A percentile compares a stretch with the other conserved stretches of the same genome.
Evolutionary conservation across 257 asterid genomes (phyloP).

Genomic region (Thymus quinquecostatus): DNA sequence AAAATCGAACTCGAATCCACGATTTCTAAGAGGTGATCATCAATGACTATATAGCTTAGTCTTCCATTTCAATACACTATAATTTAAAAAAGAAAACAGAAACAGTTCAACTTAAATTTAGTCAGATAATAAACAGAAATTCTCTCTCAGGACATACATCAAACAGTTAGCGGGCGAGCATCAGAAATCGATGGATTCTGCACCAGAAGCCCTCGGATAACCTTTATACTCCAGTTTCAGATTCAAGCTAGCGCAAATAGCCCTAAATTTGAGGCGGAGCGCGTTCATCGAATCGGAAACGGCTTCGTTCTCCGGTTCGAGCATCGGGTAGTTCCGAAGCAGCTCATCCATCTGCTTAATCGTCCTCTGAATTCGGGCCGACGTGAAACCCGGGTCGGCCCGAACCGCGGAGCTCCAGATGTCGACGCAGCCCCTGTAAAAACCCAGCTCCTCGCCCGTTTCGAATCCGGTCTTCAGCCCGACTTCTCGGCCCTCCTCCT

Average conservation of each 20-base stretch:
- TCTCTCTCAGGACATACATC: slow-evolving; percentile 33
- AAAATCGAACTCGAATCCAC: background rate
- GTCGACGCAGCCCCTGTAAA: slow-evolving; percentile 61
- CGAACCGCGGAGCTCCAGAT: slow-evolving; percentile 57
- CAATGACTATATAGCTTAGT: background rate
- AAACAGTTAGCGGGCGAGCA: slow-evolving; percentile 28
- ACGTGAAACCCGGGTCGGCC: slow-evolving; percentile 48
- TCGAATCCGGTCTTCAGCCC: slow-evolving; percentile 65
- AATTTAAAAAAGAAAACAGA: too few species aligned
- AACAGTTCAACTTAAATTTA: background rate
- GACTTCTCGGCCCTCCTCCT: slow-evolving; percentile 61
- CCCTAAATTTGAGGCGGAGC: slow-evolving; percentile 59
- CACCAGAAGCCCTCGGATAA: slow-evolving; percentile 37
- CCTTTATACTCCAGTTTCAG: slow-evolving; percentile 58
- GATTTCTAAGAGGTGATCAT: background rate
- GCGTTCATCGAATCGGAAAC: slow-evolving; percentile 52
- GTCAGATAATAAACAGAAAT: background rate
- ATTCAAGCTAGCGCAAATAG: slow-evolving; percentile 57
- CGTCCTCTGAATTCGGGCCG: slow-evolving; percentile 44
- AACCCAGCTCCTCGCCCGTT: slow-evolving; percentile 69
- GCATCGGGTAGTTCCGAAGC: slow-evolving; percentile 53
- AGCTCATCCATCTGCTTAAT: slow-evolving; percentile 61
- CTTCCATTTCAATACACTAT: background rate
- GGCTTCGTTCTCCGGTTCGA: slow-evolving; percentile 61
- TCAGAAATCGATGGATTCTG: slow-evolving; percentile 47